A percentile compares a stretch with the other conserved stretches of the same genome.
Evolutionary conservation across 2,329 filamentous ascomycete species (phyloP).

Genomic region (Leptodontidium sp.): DNA sequence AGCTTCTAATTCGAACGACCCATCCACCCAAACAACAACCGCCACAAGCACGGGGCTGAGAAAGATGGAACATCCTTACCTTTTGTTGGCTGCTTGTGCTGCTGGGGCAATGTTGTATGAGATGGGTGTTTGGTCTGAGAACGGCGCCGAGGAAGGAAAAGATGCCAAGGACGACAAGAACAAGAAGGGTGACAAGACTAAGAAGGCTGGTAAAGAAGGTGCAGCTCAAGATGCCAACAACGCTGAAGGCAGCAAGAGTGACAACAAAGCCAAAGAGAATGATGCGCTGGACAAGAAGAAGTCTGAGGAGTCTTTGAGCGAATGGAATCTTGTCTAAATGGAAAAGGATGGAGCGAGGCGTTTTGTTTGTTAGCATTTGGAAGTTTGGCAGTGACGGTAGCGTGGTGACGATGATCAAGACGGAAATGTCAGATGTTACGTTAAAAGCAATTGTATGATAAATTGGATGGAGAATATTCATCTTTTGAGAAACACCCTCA

Average conservation of each 20-base stretch:
- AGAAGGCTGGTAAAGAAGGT: background rate
- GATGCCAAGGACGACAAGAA: background rate
- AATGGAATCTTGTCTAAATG: slow-evolving; percentile 7
- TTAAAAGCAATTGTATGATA: no score
- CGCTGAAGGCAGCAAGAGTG: background rate
- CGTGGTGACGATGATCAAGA: no score
- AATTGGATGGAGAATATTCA: no score
- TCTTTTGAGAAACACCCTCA: no score
- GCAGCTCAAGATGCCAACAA: background rate
- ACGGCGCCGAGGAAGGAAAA: background rate
- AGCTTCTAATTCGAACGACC: background rate
- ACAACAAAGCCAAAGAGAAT: background rate
- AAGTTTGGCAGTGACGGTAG: no score
- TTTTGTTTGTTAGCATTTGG: background rate
- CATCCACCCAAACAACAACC: background rate
- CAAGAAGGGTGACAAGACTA: background rate
- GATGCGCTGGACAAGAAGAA: background rate
- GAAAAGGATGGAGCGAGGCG: background rate
- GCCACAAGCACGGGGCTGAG: background rate
- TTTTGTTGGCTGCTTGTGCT: background rate
- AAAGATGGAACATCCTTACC: background rate
- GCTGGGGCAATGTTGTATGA: background rate
- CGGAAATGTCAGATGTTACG: no score
- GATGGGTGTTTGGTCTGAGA: slow-evolving; percentile 4
- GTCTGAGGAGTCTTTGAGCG: background rate